phyloP scores from a whole-genome alignment of 192 early-diverging fungal species.

The Gaertneriomyces sp. region DNA sequence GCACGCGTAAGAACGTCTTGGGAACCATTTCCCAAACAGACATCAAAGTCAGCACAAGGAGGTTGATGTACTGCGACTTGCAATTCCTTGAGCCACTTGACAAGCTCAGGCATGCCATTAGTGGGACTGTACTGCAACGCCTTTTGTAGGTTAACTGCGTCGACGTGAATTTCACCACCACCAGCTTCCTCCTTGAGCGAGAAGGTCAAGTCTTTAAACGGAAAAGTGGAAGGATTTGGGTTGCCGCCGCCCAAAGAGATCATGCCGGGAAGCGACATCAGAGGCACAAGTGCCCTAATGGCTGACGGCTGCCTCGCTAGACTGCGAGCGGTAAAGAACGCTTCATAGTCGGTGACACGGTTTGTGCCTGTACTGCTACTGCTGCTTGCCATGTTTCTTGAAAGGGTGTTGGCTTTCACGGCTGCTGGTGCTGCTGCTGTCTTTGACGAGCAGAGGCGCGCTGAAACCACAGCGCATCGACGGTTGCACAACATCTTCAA shows the following conservation, averaged over 20 bases:
- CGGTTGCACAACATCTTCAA: too few relatives aligned
- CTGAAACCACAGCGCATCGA: too few relatives aligned
- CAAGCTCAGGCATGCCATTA: conserved; percentile 47
- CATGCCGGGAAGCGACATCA: conserved; percentile 41
- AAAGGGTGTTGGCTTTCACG: too few relatives aligned
- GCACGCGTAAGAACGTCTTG: conserved; percentile 58
- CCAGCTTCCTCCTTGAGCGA: conserved; percentile 30
- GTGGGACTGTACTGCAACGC: conserved; percentile 53
- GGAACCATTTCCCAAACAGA: conserved; percentile 52
- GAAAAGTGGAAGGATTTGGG: conserved; percentile 50
- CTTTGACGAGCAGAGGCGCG: too few relatives aligned
- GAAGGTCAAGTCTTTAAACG: conserved; percentile 43
- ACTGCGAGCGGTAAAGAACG: conserved; percentile 34
- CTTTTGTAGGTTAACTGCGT: conserved; percentile 30
- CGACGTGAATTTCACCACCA: conserved; percentile 39
- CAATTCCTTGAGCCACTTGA: conserved; percentile 45
- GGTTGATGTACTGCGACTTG: conserved; percentile 46
- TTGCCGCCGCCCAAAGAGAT: conserved; percentile 48
- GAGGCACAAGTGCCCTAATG: conserved; percentile 42
- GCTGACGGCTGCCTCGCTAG: conserved; percentile 46
- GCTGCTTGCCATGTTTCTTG: too few relatives aligned
- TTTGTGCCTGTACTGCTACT: too few relatives aligned
- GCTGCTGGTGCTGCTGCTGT: too few relatives aligned
- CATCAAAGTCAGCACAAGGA: conserved; percentile 38
- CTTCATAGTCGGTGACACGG: conserved; percentile 30